Percentiles rank a stretch among this genome's conserved stretches.
These are phyloP conservation scores for Onygenales sp. DNA, from an alignment of 2,329 filamentous ascomycete species.

Conservation along the genomic window DNA sequence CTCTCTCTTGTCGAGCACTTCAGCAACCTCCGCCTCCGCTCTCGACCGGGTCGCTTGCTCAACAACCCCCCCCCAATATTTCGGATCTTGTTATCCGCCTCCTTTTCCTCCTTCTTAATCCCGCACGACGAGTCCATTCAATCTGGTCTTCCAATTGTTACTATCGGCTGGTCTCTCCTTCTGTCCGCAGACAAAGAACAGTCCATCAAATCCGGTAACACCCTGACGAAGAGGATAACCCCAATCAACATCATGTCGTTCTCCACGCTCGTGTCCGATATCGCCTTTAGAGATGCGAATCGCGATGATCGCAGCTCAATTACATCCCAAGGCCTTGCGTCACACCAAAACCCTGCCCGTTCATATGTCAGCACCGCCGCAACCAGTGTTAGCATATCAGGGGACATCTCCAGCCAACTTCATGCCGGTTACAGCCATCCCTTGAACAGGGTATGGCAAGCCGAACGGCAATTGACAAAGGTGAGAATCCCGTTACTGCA, in stretches of 20 bases:
- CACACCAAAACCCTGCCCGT: constrained; percentile 27
- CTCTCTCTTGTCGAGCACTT: too few relatives aligned
- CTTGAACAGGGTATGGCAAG: constrained; percentile 70
- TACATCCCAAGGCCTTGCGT: constrained; percentile 29
- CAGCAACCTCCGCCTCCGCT: too few relatives aligned
- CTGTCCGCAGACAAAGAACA: background rate
- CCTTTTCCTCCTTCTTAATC: too few relatives aligned
- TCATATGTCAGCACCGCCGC: constrained; percentile 40
- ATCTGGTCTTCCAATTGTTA: too few relatives aligned
- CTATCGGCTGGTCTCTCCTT: background rate
- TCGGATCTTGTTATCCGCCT: too few relatives aligned
- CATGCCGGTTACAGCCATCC: constrained; percentile 78
- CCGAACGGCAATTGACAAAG: constrained; percentile 77
- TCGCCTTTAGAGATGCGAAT: constrained; percentile 35
- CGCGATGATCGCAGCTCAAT: constrained; percentile 34
- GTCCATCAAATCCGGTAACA: too few relatives aligned
- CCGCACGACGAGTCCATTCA: too few relatives aligned
- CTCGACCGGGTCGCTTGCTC: too few relatives aligned
- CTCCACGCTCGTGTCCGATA: constrained; percentile 41
- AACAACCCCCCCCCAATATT: too few relatives aligned
- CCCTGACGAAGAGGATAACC: background rate
- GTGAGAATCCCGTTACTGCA: constrained; percentile 33
- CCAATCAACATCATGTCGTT: constrained; percentile 34
- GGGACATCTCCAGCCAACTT: constrained; percentile 71
- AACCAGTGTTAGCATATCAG: constrained; percentile 43